Base-by-base conservation (phyloP, 331 rosid genomes). In the Phaseolus coccineus region DNA sequence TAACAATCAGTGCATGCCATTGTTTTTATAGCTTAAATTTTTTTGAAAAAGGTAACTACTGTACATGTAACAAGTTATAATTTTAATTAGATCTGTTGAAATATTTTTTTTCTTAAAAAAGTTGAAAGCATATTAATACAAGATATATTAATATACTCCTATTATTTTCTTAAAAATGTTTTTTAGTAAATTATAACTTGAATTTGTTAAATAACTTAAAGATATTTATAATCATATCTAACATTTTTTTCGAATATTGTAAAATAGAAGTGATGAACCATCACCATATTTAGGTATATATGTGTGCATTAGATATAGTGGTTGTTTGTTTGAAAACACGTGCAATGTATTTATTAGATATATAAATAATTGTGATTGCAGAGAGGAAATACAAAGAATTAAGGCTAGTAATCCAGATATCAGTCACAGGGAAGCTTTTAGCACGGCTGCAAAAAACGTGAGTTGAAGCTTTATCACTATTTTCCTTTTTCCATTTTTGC, bases 321-420 rank as follows among this genome's bases (percentile, higher is more conserved):
- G 16, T 59, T 28, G 31, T 61, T 59, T 13, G 0, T 30, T 1
- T 61, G 42, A 10, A 2, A 13, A 14, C 4, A 30, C 0, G 4
- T 61, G 10, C 42, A 37, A 6, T 37, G 1, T 33, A 59, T 59
- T 28, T 9, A 35, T 35, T 62, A 40, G 13, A 15, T 25, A 25
- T 24, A 58, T 31, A 6, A 62, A 62, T 33, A 0, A 33, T 35
- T 59, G 0, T 55, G 70, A 31, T 77, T 83, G 30, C 66, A 93
- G 98, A 86, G 98, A 91, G 88, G 98, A 95, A 88, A 95, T 95
- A 62, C 98, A 95, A 87, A 95, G 98, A 92, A 95, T 95, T 66
- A 95, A 95, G 82, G 97, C 97, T 15, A 47, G 93, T 73, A 91
- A 95, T 78, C 98, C 97, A 66, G 97, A 92, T 73, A 91, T 95